Evolutionary conservation across 805 yeast genomes (phyloP).

Genomic region (Yamadazyma akitaensis): DNA sequence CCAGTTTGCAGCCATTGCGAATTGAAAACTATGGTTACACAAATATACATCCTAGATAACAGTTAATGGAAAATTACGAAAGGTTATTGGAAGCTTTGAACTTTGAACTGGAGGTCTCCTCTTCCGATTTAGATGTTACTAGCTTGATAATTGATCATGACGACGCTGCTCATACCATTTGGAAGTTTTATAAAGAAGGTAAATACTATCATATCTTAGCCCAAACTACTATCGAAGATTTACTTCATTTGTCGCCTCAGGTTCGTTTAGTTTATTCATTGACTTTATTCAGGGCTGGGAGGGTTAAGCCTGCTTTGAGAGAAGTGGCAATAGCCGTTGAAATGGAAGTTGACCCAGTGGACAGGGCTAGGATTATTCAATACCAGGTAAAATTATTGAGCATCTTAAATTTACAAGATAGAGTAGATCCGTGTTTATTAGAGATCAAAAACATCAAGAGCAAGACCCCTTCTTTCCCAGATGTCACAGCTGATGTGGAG

Average conservation of each 20-base stretch:
- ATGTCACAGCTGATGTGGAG: background rate
- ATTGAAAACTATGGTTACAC: background rate
- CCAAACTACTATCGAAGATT: slow-evolving; percentile 8
- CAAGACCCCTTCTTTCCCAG: background rate
- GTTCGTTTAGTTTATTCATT: slow-evolving; percentile 18
- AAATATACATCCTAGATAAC: background rate
- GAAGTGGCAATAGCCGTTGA: slow-evolving; percentile 26
- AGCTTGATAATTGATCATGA: background rate
- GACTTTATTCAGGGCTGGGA: slow-evolving; percentile 22
- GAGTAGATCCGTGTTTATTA: background rate
- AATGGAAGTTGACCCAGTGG: slow-evolving; percentile 14
- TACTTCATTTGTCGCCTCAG: slow-evolving; percentile 7
- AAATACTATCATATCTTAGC: slow-evolving; percentile 18
- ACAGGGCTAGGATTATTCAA: slow-evolving; percentile 12
- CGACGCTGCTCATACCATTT: background rate
- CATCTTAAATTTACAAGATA: slow-evolving; percentile 3
- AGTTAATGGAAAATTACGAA: slow-evolving; percentile 6
- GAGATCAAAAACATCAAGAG: background rate
- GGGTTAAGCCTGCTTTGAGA: slow-evolving; percentile 22
- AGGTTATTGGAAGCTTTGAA: slow-evolving; percentile 4
- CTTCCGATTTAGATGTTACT: background rate
- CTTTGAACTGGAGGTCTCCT: background rate
- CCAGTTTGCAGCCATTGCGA: slow-evolving; percentile 5
- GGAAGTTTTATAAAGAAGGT: slow-evolving; percentile 10
- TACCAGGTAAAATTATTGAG: slow-evolving; percentile 18